Base-by-base conservation (phyloP, 495 filamentous ascomycete species). In the Aspergillus leporis region DNA sequence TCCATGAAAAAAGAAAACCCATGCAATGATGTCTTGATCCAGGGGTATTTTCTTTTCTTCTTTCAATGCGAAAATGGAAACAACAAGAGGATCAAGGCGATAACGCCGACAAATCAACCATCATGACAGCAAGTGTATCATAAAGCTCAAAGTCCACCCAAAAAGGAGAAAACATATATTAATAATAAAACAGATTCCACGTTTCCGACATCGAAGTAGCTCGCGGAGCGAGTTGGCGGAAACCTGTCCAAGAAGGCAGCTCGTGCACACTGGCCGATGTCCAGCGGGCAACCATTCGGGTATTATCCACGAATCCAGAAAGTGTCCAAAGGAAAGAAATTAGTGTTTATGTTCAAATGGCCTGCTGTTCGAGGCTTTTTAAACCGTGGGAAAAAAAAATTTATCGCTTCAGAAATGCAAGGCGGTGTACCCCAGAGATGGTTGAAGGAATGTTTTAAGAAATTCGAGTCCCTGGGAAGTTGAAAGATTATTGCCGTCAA, bases 41-140 rank as follows among this genome's bases (percentile, higher is more conserved):
- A 41, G 58, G 62, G 62, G 62, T 65, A 65, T 65, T 61, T 62
- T 61, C 55, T 63, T 56, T 58, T 61, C 54, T 60, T 55, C 34
- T 61, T 56, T 51, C 45, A n/a, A 56, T 63, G 55, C 66, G 60
- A 56, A 40, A 60, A 32, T 59, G 62, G 50, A 61, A 59, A 41
- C 8, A 41, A n/a, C 14, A 16, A 36, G 34, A 51, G 32, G 43
- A 47, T 23, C 18, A 47, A 23, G 21, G 43, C 16, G 7, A 47
- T 49, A 51, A 56, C 38, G 45, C 53, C 60, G 54, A 54, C 47
- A 41, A 58, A 43, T 9, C 46, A 52, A 54, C 43, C 34, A 52
- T 38, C 38, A 56, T 49, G 22, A 56, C 25, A 61, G 32, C 23
- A 40, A 58, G 58, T 40, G 36, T 31, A 59, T 23, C 47, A 41